Evolutionary conservation across 805 yeast species (phyloP), one percentile per base, ranked within the genome.

Genomic region (Nakazawaea sp.): DNA sequence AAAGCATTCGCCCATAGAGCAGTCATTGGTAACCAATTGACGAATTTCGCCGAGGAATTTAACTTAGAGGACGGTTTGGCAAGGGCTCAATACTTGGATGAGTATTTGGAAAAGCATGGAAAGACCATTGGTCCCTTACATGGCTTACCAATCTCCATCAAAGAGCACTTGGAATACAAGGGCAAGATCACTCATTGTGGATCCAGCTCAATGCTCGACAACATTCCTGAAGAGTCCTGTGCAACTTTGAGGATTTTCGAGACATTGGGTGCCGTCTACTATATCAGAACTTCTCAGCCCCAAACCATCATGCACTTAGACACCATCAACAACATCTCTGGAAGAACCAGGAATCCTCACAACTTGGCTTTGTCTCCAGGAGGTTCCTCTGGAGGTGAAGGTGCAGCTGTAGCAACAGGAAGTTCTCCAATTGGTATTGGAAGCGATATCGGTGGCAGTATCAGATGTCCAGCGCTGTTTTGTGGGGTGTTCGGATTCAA

Each of bases 401-500:
- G 69, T 4, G 70, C 74, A 10, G 50, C 72, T 25, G 47, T 68
- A 9, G 65, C 65, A 15, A 19, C 15, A 15, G 24, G 29, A 18
- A 42, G 42, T 6, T 27, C 40, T 21, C 12, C 24, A 1, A 43
- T 66, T 35, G 81, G 81, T 13, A 49, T 76, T 31, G 81, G 81
- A 15, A 63, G 70, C 13, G 79, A 72, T 45, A 65, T 71, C 34
- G 78, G 76, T 21, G 78, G 79, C 5, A 66, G 75, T 13, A 69
- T 78, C 31, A 60, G 85, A 36, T 65, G 66, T 13, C 84, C 85
- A 1, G 71, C 80, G n/a, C 73, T 78, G 0, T 70, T 66, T 47
- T 65, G 71, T 38, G 80, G 80, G 11, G 49, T 71, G 16, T 71
- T 60, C 49, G 81, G 79, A 4, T 47, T 78, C 37, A 69, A 77